Base-by-base conservation (phyloP, 352 stramenopile species). In the Globisporangium sylvaticum region DNA sequence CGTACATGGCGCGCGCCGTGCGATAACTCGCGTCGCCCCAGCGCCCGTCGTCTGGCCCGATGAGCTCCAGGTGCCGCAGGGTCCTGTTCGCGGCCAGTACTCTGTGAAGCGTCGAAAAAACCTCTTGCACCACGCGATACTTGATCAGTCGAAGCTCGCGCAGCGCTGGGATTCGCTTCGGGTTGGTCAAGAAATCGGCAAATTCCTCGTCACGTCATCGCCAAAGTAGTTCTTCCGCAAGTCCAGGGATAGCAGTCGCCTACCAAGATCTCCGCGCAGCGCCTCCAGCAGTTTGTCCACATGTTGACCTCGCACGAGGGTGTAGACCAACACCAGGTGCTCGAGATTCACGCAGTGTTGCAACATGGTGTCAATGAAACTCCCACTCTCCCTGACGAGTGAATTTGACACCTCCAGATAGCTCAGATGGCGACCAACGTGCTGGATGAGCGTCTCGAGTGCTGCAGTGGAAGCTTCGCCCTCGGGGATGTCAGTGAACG, bases 31-130 rank as follows among this genome's bases (percentile, higher is more conserved):
- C 24, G 1, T 34, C 24, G 24, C 12, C 12, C 50, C 24, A 9
- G n/a, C n/a, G n/a, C n/a, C 14, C 50, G 12, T 57, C 18, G 12
- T 42, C 12, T 42, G 34, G 34, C 12, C 10, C 10, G 2, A 42
- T 42, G 34, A 42, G 5, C 12, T 42, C 34, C 34, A 42, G 34
- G 34, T 42, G 4, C 50, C 4, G 50, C 10, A 25, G 15, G 8
- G 48, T 68, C 39, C 64, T 68, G 54, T 68, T 68, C 20, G 29
- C 39, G 5, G 6, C 9, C 10, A 68, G 24, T 12, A 50, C 34
- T 2, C 15, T 25, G 37, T 24, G 12, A 4, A 69, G 20, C 20
- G 54, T 57, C 7, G 31, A n/a, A 48, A 62, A 27, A 6, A 22
- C 10, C 53, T 32, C 22, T 1, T 3, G 25, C 34, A 24, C 15